phyloP scores from a whole-genome alignment of 352 stramenopile species.

The Pythium utonaiense region DNA sequence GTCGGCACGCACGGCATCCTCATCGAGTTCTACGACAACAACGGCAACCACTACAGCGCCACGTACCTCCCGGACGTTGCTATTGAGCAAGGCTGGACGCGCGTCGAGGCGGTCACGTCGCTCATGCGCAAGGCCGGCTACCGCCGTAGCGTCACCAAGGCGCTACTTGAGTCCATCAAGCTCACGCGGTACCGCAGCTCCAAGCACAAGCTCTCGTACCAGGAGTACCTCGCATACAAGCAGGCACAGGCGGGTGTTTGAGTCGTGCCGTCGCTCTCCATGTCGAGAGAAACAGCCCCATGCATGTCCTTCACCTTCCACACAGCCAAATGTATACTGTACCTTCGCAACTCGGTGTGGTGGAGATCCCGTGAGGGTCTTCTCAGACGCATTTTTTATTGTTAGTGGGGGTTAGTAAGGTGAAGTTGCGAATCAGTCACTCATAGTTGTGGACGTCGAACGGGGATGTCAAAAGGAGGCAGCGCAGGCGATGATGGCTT shows the following conservation, averaged over 20 bases:
- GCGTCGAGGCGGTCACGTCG: constrained; percentile 68
- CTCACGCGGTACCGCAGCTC: constrained; percentile 80
- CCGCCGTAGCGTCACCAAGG: constrained; percentile 43
- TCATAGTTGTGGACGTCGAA: background rate
- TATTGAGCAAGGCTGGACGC: constrained; percentile 68
- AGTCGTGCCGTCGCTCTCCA: background rate
- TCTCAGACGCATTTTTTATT: background rate
- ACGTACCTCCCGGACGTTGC: constrained; percentile 80
- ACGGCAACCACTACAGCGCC: constrained; percentile 51
- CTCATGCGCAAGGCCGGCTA: constrained; percentile 81
- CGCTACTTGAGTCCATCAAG: constrained; percentile 61
- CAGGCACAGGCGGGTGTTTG: constrained; percentile 8
- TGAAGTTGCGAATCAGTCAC: background rate
- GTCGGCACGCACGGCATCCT: constrained; percentile 78
- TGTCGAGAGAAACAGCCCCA: background rate
- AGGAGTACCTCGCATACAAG: constrained; percentile 74
- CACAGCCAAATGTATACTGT: too few species aligned
- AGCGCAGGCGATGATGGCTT: background rate
- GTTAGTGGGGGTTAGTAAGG: background rate
- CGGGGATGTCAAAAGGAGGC: background rate
- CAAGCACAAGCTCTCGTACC: constrained; percentile 80
- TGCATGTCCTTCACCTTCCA: too few species aligned
- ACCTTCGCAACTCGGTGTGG: background rate
- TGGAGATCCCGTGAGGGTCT: background rate
- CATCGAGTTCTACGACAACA: constrained; percentile 66